Base-by-base conservation (phyloP, 805 yeast species). In the Candida rishiriensis region DNA sequence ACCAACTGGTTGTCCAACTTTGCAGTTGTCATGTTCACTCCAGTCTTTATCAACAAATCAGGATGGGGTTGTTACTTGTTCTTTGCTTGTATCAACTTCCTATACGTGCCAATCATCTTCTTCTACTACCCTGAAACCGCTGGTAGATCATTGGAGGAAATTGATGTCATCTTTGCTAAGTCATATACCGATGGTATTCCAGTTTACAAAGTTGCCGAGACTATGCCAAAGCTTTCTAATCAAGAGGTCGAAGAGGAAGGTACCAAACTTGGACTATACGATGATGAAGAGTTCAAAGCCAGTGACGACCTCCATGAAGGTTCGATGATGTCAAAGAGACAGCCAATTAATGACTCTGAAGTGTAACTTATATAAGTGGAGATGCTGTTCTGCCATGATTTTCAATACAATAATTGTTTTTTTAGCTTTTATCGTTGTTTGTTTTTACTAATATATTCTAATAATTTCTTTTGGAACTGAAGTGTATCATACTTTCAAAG, bases 101-200 rank as follows among this genome's bases (percentile, higher is more conserved):
- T 71, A 38, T 83, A 79, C 68, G 63, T 79, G 42, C 86, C 88
- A 29, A 65, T 82, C 47, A 79, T 79, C 49, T 81, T 67, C 73
- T 74, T 82, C 67, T 77, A 73, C 64, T 85, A 81, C 63, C 91
- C 90, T 35, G 91, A 85, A 68, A 83, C 89, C 36, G 79, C 85
- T 29, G 88, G 88, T 40, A 75, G 88, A 61, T 72, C 85, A 33
- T 72, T 85, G 64, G 90, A 84, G 63, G 88, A 83, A 58, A 76
- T 84, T 61, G 90, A 84, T 60, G 80, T 81, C 57, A 80, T 84
- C 44, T 79, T 66, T 50, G 85, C 86, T 56, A 78, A 76, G 65
- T 76, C 85, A 8, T 59, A 50, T 46, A 71, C 65, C 38, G 89
- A 84, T 48, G 72, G 73, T 40, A 73, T 72, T 52, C 74, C 71